Evolutionary conservation across 306 rosid species (phyloP), one percentile per base, ranked within the genome.

Genomic region (Vicia faba): DNA sequence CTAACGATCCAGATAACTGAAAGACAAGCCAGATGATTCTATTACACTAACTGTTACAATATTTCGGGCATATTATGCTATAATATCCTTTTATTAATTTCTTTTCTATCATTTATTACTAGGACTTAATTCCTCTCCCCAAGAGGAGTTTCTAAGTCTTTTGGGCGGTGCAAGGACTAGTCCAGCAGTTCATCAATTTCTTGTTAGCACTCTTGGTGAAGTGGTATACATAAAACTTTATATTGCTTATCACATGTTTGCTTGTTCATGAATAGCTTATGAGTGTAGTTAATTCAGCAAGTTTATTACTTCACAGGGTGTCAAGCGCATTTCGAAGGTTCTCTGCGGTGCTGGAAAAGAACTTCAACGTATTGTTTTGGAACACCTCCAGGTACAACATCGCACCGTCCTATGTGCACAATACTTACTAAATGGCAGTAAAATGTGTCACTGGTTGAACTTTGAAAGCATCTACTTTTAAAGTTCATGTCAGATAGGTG

Each of bases 91-190:
- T 44, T 38, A 15, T 51, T 73, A 62, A 76, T 78, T 73, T 25
- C 28, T 69, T n/a, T 75, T 64, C 31, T 15, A 45, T 68, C 49
- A 31, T 73, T 70, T 80, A 58, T 83, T 43, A 69, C 19, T 71
- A 92, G 98, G 93, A 77, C 78, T 87, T 71, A 89, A 84, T 69
- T 87, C 96, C 43, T 76, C 91, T 69, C 85, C 98, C 58, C 93
- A 92, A 74, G 98, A 92, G 68, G 98, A 92, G 84, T 83, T 92
- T 81, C 75, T 92, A 61, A 87, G 96, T 78, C 96, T 89, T 70
- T 78, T 92, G 83, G 98, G 96, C 57, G 96, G 98, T 84, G 96
- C 98, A 70, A 81, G 98, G 81, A 89, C 96, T 67, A 87, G 96
- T 84, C 96, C 96, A 74, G 83, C 96, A 9, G 65, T 92, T 82